A percentile compares a stretch with the other conserved stretches of the same genome.
These are phyloP conservation scores for Trichophyton simii DNA, from an alignment of 2,329 filamentous ascomycete species.

Conservation along the genomic window DNA sequence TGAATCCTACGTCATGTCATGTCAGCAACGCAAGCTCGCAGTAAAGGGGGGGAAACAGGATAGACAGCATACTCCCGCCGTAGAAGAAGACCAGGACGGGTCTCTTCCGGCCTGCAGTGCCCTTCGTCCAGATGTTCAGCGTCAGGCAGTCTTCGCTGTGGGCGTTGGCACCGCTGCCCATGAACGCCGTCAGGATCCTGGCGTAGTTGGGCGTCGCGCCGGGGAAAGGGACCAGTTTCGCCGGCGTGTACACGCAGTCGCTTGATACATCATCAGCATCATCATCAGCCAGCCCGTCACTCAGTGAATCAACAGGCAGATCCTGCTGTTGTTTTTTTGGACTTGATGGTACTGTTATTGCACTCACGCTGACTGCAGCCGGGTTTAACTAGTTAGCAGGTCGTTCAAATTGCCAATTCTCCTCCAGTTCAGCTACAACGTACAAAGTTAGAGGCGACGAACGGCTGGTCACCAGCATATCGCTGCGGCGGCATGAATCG, in stretches of 20 bases:
- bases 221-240: conserved; percentile 15
- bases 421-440: neutral
- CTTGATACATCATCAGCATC: conserved; percentile 5
- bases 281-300: neutral
- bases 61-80: conserved; percentile 2
- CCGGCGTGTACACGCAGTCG: conserved; percentile 17
- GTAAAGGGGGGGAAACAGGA: neutral
- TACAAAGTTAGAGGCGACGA: conserved; percentile 13
- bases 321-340: neutral
- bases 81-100: conserved; percentile 5
- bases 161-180: conserved; percentile 26
- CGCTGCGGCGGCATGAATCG: conserved; percentile 19
- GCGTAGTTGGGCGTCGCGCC: conserved; percentile 15
- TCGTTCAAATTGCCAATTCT: too few relatives aligned
- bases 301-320: neutral
- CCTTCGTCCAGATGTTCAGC: conserved; percentile 4
- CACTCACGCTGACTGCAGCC: neutral
- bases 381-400: neutral
- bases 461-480: conserved; percentile 9
- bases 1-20: neutral
- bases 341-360: neutral
- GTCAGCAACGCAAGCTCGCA: neutral
- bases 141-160: conserved; percentile 14
- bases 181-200: conserved; percentile 16
- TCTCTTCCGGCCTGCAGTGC: neutral